Percentiles rank a stretch among this genome's conserved stretches.
Evolutionary conservation across 208 protist species (phyloP).

Genomic region (Phytomonas sp.): DNA sequence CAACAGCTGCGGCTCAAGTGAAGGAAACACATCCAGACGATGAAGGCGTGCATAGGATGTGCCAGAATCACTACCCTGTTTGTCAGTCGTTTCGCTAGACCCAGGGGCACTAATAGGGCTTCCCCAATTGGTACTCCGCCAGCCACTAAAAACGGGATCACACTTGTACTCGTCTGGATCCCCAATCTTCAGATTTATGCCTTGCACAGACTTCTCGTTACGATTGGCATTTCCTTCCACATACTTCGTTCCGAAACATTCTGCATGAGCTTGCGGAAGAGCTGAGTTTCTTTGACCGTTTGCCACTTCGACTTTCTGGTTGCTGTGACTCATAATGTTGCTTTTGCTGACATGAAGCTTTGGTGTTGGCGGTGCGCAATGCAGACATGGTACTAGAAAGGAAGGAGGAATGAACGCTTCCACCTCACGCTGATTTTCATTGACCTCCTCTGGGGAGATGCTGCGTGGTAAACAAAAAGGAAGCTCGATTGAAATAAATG

Average conservation of each 20-base stretch:
- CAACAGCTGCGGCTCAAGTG: constrained; percentile 59
- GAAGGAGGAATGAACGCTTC: constrained; percentile 47
- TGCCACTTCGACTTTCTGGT: constrained; percentile 4
- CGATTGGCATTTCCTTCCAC: background rate
- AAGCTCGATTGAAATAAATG: constrained; percentile 61
- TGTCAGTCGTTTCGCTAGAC: background rate
- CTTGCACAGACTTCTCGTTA: background rate
- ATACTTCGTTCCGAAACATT: constrained; percentile 2
- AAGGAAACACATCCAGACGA: constrained; percentile 57
- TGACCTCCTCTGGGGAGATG: background rate
- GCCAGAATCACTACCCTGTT: background rate
- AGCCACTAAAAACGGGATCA: constrained; percentile 23
- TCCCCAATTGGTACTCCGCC: constrained; percentile 28
- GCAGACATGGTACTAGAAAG: constrained; percentile 32
- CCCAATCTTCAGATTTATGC: background rate
- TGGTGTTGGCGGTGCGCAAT: constrained; percentile 10
- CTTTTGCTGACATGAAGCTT: background rate
- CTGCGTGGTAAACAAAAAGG: constrained; percentile 27
- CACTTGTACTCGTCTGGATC: constrained; percentile 24
- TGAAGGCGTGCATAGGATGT: constrained; percentile 1
- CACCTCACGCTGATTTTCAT: constrained; percentile 18
- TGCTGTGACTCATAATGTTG: constrained; percentile 18
- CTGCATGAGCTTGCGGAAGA: constrained; percentile 2
- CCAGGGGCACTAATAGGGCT: background rate
- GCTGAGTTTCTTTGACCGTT: background rate